phyloP scores from a whole-genome alignment of 2,329 filamentous ascomycete species.

The Elsinoe arachidis region DNA sequence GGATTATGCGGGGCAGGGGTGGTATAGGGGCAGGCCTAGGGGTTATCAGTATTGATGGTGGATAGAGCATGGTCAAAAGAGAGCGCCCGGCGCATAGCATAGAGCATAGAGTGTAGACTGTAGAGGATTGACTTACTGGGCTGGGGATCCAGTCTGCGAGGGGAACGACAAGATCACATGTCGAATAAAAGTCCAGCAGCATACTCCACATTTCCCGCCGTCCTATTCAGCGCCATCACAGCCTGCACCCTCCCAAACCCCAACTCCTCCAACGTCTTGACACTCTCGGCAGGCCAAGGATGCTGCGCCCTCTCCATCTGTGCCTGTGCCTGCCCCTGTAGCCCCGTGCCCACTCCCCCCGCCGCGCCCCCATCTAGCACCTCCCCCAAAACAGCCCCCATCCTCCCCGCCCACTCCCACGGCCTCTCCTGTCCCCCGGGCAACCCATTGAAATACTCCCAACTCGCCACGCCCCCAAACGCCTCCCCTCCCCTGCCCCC shows the following conservation, averaged over 20 bases:
- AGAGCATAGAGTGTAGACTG: no score
- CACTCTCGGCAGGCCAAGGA: slow-evolving; percentile 34
- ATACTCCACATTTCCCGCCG: slow-evolving; percentile 41
- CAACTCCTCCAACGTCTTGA: slow-evolving; percentile 36
- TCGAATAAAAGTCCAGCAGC: slow-evolving; percentile 42
- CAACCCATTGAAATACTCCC: slow-evolving; percentile 85
- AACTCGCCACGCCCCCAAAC: slow-evolving; percentile 87
- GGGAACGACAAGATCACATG: slow-evolving; percentile 19
- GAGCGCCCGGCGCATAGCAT: no score
- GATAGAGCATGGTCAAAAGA: no score
- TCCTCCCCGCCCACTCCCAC: slow-evolving; percentile 64
- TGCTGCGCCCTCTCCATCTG: slow-evolving; percentile 27
- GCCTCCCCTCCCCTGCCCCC: slow-evolving; percentile 19
- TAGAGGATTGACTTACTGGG: no score
- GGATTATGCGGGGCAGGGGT: background rate
- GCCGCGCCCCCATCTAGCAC: slow-evolving; percentile 22
- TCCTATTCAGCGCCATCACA: slow-evolving; percentile 40
- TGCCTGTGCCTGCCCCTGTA: slow-evolving; percentile 11
- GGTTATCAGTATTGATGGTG: background rate
- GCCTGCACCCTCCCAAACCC: slow-evolving; percentile 39
- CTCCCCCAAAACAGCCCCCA: slow-evolving; percentile 32
- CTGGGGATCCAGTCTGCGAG: no score
- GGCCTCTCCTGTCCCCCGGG: slow-evolving; percentile 55
- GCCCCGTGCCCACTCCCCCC: background rate
- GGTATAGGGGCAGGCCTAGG: background rate